Conservation (phyloP, 345 rosid species). For the Theobroma cacao region DNA sequence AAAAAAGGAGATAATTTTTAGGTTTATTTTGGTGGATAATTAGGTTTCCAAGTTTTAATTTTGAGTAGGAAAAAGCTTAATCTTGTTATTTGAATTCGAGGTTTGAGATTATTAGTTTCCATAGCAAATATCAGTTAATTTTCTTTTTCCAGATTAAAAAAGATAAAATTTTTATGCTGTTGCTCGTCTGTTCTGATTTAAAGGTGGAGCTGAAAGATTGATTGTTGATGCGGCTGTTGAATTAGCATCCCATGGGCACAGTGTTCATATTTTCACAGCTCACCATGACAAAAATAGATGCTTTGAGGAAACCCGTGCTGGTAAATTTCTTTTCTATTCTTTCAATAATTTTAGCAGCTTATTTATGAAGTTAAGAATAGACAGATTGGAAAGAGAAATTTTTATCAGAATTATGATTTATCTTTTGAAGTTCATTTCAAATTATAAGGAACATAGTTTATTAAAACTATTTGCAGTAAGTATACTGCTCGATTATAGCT, state of each 20-base stretch:
- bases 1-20: background rate
- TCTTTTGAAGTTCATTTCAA: background rate
- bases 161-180: background rate
- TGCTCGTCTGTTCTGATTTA: constrained; percentile 3
- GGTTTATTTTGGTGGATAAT: background rate
- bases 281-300: constrained; percentile 82
- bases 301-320: constrained; percentile 87
- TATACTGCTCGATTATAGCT: background rate
- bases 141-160: background rate
- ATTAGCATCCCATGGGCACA: constrained; percentile 72
- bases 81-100: background rate
- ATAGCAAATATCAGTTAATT: background rate
- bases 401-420: background rate
- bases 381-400: background rate
- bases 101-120: background rate
- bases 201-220: constrained; percentile 97
- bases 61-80: background rate
- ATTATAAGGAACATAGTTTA: background rate
- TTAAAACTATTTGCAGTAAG: background rate
- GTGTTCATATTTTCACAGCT: constrained; percentile 83
- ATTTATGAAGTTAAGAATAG: background rate
- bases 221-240: constrained; percentile 93
- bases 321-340: constrained; percentile 25
- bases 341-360: background rate
- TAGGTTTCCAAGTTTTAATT: background rate